These are phyloP conservation scores for Phyllosticta citribraziliensis DNA, from an alignment of 2,329 filamentous ascomycete genomes.

Conservation along the genomic window DNA sequence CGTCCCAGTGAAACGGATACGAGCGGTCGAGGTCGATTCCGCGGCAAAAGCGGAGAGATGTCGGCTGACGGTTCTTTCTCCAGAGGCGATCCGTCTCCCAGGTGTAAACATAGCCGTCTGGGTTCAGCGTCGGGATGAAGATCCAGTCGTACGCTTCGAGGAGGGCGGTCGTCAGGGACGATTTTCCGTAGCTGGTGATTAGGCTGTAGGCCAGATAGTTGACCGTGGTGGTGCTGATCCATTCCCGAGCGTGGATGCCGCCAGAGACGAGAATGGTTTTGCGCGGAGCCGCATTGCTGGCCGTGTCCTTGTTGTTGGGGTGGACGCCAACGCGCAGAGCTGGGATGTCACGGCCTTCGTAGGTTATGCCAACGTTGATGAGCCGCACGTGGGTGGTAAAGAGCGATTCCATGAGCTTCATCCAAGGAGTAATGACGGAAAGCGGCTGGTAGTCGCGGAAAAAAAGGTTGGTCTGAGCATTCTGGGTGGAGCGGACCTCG, in stretches of 20 bases:
- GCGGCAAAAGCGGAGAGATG: conserved; percentile 69
- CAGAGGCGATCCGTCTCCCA: conserved; percentile 88
- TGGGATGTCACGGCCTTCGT: conserved; percentile 77
- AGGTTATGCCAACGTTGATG: conserved; percentile 71
- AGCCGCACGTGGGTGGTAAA: conserved; percentile 71
- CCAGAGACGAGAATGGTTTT: conserved; percentile 76
- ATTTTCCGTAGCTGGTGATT: conserved; percentile 72
- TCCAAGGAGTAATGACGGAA: conserved; percentile 79
- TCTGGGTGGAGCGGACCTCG: conserved; percentile 21
- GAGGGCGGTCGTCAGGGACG: conserved; percentile 59
- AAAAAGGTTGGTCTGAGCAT: conserved; percentile 54
- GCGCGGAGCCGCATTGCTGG: conserved; percentile 34
- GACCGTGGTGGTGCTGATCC: conserved; percentile 88
- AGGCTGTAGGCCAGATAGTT: conserved; percentile 85
- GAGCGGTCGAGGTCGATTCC: conserved; percentile 84
- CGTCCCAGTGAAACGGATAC: conserved; percentile 79
- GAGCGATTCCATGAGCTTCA: conserved; percentile 80
- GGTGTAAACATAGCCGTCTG: conserved; percentile 88
- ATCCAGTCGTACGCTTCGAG: conserved; percentile 80
- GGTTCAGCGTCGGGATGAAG: conserved; percentile 81
- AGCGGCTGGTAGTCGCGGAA: conserved; percentile 89
- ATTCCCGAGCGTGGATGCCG: conserved; percentile 88
- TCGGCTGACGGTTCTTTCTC: conserved; percentile 88
- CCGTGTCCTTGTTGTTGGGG: conserved; percentile 35
- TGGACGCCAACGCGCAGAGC: conserved; percentile 66